A percentile compares a stretch with the other conserved stretches of the same genome.
Conservation (phyloP, 2,329 filamentous ascomycete species). For the Boeremia lycopersici region DNA sequence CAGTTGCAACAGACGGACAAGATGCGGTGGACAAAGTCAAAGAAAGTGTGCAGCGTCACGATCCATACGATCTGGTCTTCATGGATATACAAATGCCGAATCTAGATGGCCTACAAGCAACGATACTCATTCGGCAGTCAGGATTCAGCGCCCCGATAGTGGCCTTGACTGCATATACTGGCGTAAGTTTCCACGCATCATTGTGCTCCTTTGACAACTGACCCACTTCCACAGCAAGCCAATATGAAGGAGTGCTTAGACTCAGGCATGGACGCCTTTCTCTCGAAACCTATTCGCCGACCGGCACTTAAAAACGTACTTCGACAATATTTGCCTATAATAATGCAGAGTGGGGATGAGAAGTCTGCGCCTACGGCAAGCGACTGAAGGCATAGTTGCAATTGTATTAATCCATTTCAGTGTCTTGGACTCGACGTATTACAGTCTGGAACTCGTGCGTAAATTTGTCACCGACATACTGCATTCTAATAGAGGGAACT, state of each 20-base stretch:
- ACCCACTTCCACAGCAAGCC: not conserved
- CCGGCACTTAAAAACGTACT: slow-evolving; percentile 85
- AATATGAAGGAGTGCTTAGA: slow-evolving; percentile 63
- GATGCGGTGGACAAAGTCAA: slow-evolving; percentile 88
- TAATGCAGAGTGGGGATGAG: too few species aligned
- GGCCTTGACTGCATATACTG: slow-evolving; percentile 85
- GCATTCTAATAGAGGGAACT: too few species aligned
- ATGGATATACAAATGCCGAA: slow-evolving; percentile 98
- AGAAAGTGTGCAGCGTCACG: slow-evolving; percentile 71
- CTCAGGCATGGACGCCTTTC: slow-evolving; percentile 89
- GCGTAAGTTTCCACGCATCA: slow-evolving; percentile 64
- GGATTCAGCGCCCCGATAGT: slow-evolving; percentile 89
- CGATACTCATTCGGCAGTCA: slow-evolving; percentile 80
- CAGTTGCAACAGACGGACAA: slow-evolving; percentile 75
- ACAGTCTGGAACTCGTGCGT: too few species aligned
- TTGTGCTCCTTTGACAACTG: not conserved
- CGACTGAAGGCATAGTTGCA: too few species aligned
- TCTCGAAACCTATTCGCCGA: slow-evolving; percentile 76
- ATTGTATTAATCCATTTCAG: too few species aligned
- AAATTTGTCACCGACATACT: too few species aligned
- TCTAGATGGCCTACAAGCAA: slow-evolving; percentile 85
- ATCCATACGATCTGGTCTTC: slow-evolving; percentile 84
- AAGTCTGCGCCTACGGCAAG: too few species aligned
- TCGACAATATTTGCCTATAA: slow-evolving; percentile 46
- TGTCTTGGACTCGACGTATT: too few species aligned